Conservation (phyloP, 176 grass and related monocot genomes). For the Aegilops speltoides region DNA sequence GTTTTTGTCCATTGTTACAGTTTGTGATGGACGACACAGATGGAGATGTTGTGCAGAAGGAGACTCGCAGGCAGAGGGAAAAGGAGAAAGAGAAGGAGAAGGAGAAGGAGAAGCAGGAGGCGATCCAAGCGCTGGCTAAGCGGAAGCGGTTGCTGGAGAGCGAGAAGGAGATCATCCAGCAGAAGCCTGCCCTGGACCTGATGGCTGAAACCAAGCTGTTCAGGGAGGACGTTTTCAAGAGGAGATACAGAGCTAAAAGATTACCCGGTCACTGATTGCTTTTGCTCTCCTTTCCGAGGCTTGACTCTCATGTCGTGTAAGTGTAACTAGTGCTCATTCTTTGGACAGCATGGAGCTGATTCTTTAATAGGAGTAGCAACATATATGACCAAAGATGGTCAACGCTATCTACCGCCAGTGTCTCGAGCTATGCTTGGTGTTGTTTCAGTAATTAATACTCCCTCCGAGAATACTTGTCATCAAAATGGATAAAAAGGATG, state of each 20-base stretch:
- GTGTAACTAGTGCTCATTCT: neutral
- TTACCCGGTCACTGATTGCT: neutral
- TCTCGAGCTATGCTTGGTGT: neutral
- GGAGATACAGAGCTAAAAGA: constrained; percentile 50
- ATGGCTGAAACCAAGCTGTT: constrained; percentile 62
- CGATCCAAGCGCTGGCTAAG: constrained; percentile 35
- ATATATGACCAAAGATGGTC: neutral
- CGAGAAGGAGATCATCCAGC: constrained; percentile 56
- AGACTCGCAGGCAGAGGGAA: constrained; percentile 12
- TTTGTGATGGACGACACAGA: constrained; percentile 6
- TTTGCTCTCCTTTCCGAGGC: neutral
- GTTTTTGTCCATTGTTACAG: constrained; percentile 6
- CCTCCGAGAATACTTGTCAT: too few species aligned
- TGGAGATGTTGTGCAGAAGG: constrained; percentile 24
- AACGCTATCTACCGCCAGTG: neutral
- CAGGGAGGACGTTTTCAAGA: constrained; percentile 82
- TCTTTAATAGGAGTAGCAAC: neutral
- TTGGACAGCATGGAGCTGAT: neutral
- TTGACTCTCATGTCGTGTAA: neutral
- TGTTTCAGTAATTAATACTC: too few species aligned
- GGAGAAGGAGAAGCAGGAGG: constrained; percentile 26
- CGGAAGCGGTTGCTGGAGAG: constrained; percentile 60
- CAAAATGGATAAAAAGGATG: too few species aligned
- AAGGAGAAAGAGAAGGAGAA: constrained; percentile 14
- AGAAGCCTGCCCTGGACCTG: constrained; percentile 54